Percentiles rank a stretch among this genome's conserved stretches.
Conservation (phyloP, 331 rosid genomes). For the Malus hybrid region DNA sequence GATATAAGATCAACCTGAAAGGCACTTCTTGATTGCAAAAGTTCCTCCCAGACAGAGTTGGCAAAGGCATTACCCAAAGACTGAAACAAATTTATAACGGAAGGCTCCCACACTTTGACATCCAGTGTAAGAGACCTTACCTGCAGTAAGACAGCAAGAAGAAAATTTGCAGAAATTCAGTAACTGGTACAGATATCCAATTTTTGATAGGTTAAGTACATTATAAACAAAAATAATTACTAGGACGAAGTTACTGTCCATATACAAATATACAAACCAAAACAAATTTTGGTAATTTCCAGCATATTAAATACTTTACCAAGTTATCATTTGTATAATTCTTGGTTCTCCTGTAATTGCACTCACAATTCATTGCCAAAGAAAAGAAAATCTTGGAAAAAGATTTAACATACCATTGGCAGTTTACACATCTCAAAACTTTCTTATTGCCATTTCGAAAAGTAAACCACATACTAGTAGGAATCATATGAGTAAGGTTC, state of each 20-base stretch:
- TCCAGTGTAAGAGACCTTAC: slow-evolving; percentile 97
- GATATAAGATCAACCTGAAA: slow-evolving; percentile 83
- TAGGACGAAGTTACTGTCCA: not conserved
- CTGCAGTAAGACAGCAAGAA: slow-evolving; percentile 38
- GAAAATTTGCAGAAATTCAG: slow-evolving; percentile 7
- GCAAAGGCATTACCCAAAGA: slow-evolving; percentile 96
- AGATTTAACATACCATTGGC: not conserved
- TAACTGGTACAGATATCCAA: slow-evolving; percentile 9
- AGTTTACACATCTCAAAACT: not conserved
- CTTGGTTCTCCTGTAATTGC: not conserved
- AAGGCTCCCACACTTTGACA: slow-evolving; percentile 98
- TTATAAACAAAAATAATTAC: not conserved
- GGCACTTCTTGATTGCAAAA: slow-evolving; percentile 83
- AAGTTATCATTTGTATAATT: not conserved
- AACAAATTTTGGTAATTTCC: not conserved
- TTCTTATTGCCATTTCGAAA: not conserved
- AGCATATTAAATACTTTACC: not conserved
- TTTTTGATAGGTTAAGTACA: not conserved
- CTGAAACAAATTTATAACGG: slow-evolving; percentile 90
- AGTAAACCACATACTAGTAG: not conserved
- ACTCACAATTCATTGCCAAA: not conserved
- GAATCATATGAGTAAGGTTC: not conserved
- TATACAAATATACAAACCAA: not conserved
- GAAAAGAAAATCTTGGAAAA: not conserved
- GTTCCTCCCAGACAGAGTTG: slow-evolving; percentile 97